These are phyloP conservation scores for Bonnemaisonia californica DNA, from an alignment of 31 red algal species.

Conservation along the genomic window DNA sequence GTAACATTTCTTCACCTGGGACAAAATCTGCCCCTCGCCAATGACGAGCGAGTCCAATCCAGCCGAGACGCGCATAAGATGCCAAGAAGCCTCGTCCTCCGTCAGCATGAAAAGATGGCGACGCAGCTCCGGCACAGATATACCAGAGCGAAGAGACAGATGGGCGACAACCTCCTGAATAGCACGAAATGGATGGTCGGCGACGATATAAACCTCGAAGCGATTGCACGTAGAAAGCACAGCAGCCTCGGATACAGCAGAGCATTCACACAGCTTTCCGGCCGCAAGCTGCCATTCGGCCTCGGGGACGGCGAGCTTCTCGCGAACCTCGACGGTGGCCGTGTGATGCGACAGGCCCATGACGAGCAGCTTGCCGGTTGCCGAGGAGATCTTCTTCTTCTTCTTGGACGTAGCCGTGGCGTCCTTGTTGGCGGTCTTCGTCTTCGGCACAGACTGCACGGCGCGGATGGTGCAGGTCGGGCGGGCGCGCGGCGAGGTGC, in stretches of 20 bases:
- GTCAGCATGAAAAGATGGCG: constrained; percentile 89
- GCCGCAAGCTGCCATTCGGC: constrained; percentile 83
- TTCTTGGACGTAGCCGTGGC: neutral
- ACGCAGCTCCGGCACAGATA: constrained; percentile 73
- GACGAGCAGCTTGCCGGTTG: constrained; percentile 73
- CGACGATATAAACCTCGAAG: constrained; percentile 94
- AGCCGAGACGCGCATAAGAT: constrained; percentile 86
- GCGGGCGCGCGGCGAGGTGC: neutral
- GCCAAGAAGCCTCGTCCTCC: constrained; percentile 92
- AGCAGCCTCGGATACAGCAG: constrained; percentile 83
- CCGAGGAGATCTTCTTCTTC: constrained; percentile 7
- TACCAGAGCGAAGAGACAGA: constrained; percentile 67
- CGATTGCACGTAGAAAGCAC: constrained; percentile 98
- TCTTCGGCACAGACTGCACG: constrained; percentile 1
- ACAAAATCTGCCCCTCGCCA: constrained; percentile 98
- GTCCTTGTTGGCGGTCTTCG: neutral
- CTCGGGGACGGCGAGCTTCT: constrained; percentile 89
- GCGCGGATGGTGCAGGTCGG: neutral
- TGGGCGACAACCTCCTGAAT: constrained; percentile 80
- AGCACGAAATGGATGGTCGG: constrained; percentile 73
- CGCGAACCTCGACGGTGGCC: constrained; percentile 93
- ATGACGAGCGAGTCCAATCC: constrained; percentile 96
- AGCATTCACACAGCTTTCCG: constrained; percentile 45
- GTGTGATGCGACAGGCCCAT: constrained; percentile 96
- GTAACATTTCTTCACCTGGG: constrained; percentile 96